Evolutionary conservation across 306 rosid genomes (phyloP).

Genomic region (Cyamopsis tetragonoloba): DNA sequence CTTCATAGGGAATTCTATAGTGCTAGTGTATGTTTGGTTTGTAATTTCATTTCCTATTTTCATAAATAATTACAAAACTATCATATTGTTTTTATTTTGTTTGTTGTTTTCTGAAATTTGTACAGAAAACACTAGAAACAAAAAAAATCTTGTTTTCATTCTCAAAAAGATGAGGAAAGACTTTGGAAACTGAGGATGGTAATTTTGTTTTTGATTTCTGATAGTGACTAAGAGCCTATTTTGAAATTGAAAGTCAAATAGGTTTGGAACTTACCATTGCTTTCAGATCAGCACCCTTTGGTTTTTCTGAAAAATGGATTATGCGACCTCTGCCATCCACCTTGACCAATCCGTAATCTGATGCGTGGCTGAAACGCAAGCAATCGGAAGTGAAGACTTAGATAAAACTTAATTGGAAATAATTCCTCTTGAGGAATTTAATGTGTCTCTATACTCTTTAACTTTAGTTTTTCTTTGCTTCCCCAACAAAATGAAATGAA

Average conservation of each 20-base stretch:
- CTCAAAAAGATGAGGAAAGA: background rate
- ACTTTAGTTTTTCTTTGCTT: background rate
- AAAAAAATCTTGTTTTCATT: too few relatives aligned
- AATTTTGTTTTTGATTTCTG: background rate
- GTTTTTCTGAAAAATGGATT: constrained; percentile 72
- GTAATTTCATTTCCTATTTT: too few relatives aligned
- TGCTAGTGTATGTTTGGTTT: too few relatives aligned
- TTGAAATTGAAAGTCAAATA: background rate
- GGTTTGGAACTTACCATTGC: constrained; percentile 58
- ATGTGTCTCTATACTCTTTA: background rate
- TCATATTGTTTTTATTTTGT: too few relatives aligned
- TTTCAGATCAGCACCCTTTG: constrained; percentile 61
- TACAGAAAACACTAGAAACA: too few relatives aligned
- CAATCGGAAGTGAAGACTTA: constrained; percentile 11
- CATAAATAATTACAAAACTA: too few relatives aligned
- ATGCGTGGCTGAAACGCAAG: constrained; percentile 70
- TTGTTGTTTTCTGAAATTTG: too few relatives aligned
- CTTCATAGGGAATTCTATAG: background rate
- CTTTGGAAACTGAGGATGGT: background rate
- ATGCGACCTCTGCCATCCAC: constrained; percentile 65
- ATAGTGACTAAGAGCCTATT: constrained; percentile 1
- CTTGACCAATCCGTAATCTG: constrained; percentile 84
- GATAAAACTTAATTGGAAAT: constrained; percentile 7
- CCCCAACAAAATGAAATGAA: background rate
- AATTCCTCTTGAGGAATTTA: background rate